Evolutionary conservation across 1,284 basidiomycete genomes (phyloP).

Genomic region (Pseudozyma sp.): DNA sequence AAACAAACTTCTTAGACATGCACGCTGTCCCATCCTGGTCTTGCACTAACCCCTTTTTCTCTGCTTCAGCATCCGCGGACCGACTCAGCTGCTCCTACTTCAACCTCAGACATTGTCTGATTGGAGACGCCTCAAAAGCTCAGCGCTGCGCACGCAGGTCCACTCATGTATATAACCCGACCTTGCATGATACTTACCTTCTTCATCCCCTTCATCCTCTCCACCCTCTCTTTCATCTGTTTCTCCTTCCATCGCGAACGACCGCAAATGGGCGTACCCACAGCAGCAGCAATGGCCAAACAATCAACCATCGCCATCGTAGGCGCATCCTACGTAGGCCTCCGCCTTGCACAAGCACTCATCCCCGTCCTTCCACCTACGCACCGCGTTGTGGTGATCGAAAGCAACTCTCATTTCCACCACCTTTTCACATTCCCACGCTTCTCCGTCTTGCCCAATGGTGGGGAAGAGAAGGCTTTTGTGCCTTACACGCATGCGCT

Average conservation of each 20-base stretch:
- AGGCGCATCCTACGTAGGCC: constrained; percentile 46
- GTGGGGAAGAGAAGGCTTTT: constrained; percentile 73
- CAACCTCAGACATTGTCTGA: no score
- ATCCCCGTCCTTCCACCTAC: constrained; percentile 68
- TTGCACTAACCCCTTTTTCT: no score
- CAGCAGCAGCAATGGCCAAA: constrained; percentile 17
- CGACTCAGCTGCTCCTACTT: no score
- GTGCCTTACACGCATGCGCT: constrained; percentile 76
- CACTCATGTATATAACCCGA: constrained; percentile 8
- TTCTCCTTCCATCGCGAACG: background rate
- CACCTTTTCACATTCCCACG: constrained; percentile 73
- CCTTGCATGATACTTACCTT: background rate
- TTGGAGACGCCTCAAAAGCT: background rate
- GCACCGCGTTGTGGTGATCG: constrained; percentile 70
- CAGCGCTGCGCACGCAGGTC: background rate
- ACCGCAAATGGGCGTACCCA: background rate
- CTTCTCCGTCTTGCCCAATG: constrained; percentile 71
- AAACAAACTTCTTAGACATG: no score
- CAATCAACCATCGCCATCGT: constrained; percentile 39
- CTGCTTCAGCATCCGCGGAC: no score
- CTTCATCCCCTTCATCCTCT: constrained; percentile 1
- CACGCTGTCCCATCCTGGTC: no score
- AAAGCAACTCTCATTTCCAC: constrained; percentile 71
- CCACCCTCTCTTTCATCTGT: background rate
- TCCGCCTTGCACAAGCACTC: constrained; percentile 65